Base-by-base conservation (phyloP, 1,139 yeast species). In the Suhomyces guaymorum region DNA sequence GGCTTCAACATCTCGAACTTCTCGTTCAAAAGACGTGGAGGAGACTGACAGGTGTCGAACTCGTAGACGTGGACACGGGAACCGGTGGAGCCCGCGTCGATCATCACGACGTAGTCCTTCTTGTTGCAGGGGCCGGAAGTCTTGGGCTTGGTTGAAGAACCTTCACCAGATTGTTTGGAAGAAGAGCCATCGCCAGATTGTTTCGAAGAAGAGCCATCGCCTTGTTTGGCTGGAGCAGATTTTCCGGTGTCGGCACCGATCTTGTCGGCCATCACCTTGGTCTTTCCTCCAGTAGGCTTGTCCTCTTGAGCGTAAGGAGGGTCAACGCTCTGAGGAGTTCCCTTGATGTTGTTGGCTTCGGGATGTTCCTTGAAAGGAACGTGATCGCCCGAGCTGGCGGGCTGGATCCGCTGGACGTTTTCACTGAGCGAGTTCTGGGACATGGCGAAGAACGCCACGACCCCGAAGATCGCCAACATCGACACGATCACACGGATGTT, bases 51-150 rank as follows among this genome's bases (percentile, higher is more conserved):
- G 36, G 88, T 80, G 64, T 88, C 86, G 65, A 92, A 92, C 55
- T 85, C 82, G 63, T 92, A 92, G 23, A 92, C 83, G 59, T 92
- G 98, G 23, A 92, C 87, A 59, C 98, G 81, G 16, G 97, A 89
- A 20, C 98, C 98, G 6, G 96, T 84, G 3, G 97, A 88, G 10
- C 98, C 98, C 3, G 97, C 98, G 64, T 92, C 98, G 35, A 92
- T 71, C 96, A 92, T 88, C 18, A 92, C 77, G 23, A 90, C 97
- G 44, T 53, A 71, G 30, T 66, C 66, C 15, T 55, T 57, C 32
- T 63, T 58, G 30, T 57, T 53, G 45, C 73, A 66, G 11, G 42
- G 38, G 11, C 42, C 42, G 21, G 35, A 41, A 4, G 39, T 24
- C 4, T 33, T 22, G 15, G 33, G 24, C 14, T 24, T 26, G 15